phyloP scores from a whole-genome alignment of 345 rosid species.

The Salix brachista region DNA sequence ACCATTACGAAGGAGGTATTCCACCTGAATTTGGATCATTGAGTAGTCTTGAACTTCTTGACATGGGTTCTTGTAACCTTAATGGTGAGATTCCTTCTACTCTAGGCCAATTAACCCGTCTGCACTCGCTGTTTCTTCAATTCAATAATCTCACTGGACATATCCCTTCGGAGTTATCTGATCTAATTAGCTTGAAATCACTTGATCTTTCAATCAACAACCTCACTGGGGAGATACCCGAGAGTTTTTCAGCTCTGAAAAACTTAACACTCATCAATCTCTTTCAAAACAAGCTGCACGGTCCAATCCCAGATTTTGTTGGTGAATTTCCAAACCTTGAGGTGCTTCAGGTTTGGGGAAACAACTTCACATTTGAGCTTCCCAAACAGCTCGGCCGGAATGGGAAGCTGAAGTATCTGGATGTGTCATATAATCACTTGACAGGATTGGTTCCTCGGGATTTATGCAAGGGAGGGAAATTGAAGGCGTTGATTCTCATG shows the following conservation, averaged over 20 bases:
- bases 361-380: conserved; percentile 61
- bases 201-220: conserved; percentile 66
- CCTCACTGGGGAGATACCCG: conserved; percentile 73
- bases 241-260: conserved; percentile 41
- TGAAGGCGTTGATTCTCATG: conserved; percentile 52
- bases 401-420: conserved; percentile 53
- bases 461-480: conserved; percentile 59
- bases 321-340: conserved; percentile 70
- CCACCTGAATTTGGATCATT: conserved; percentile 71
- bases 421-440: conserved; percentile 61
- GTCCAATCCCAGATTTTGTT: conserved; percentile 57
- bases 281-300: conserved; percentile 59
- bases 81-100: conserved; percentile 70
- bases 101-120: conserved; percentile 47
- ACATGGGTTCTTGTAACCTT: conserved; percentile 64
- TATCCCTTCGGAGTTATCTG: conserved; percentile 69
- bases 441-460: conserved; percentile 68
- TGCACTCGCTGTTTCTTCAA: conserved; percentile 70
- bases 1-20: conserved; percentile 52
- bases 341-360: conserved; percentile 64
- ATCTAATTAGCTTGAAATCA: conserved; percentile 55
- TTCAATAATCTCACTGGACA: conserved; percentile 60
- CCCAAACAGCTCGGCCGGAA: conserved; percentile 70
- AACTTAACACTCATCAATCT: conserved; percentile 55
- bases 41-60: conserved; percentile 50